These are phyloP conservation scores for Echium plantagineum DNA, from an alignment of 257 asterid genomes.

Conservation along the genomic window DNA sequence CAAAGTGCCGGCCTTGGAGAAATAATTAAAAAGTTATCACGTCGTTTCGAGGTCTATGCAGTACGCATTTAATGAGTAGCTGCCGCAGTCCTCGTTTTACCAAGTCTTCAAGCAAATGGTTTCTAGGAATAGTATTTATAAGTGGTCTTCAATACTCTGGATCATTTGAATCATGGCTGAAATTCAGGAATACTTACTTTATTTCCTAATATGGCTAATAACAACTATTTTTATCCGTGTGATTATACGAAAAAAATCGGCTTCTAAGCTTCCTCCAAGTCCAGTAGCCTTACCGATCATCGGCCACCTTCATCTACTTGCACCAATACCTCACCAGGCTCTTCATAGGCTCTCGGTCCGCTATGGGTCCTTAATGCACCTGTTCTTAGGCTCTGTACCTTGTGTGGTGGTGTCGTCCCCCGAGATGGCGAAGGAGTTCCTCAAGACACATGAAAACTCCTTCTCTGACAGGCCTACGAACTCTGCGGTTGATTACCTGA, in stretches of 20 bases:
- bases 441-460: slow-evolving; percentile 48
- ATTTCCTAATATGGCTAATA: slow-evolving; percentile 35
- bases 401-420: slow-evolving; percentile 61
- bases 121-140: background rate
- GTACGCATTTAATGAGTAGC: too few species aligned
- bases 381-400: slow-evolving; percentile 50
- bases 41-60: too few species aligned
- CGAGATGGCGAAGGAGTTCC: slow-evolving; percentile 43
- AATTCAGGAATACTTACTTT: slow-evolving; percentile 17
- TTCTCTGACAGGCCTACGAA: slow-evolving; percentile 46
- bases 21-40: too few species aligned
- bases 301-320: slow-evolving; percentile 67
- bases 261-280: slow-evolving; percentile 39
- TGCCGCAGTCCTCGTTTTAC: too few species aligned
- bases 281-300: slow-evolving; percentile 51
- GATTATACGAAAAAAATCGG: slow-evolving; percentile 12
- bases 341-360: slow-evolving; percentile 39
- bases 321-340: slow-evolving; percentile 75
- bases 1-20: background rate
- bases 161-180: slow-evolving; percentile 24
- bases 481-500: slow-evolving; percentile 35
- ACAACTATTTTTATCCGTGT: slow-evolving; percentile 25
- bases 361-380: slow-evolving; percentile 44
- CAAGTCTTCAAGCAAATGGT: background rate
- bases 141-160: background rate